These are phyloP conservation scores for Chytridium lagenaria DNA, from an alignment of 371 early-diverging fungal genomes.

Conservation along the genomic window DNA sequence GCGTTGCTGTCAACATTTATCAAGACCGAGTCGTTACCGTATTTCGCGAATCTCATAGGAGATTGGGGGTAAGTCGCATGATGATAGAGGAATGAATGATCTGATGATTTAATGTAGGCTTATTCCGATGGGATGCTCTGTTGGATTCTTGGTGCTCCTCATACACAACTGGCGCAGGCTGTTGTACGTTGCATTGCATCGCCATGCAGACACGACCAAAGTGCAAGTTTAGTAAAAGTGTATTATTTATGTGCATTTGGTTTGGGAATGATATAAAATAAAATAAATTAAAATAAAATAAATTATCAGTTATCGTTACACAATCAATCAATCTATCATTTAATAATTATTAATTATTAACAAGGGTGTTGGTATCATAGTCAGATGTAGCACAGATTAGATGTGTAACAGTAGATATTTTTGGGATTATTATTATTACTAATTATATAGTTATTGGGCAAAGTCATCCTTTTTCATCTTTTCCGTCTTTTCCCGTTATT, in stretches of 20 bases:
- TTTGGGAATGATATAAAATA: not conserved
- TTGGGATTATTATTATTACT: too few relatives aligned
- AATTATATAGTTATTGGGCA: too few relatives aligned
- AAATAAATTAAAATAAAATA: not conserved
- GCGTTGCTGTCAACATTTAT: not conserved
- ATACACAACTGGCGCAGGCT: not conserved
- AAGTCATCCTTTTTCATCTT: too few relatives aligned
- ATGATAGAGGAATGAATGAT: too few relatives aligned
- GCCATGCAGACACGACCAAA: too few relatives aligned
- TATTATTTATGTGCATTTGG: too few relatives aligned
- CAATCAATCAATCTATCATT: not conserved
- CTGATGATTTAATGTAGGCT: too few relatives aligned
- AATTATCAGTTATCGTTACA: not conserved
- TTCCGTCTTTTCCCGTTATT: too few relatives aligned
- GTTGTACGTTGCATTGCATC: not conserved
- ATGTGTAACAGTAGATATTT: not conserved
- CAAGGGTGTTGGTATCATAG: not conserved
- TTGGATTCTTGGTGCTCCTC: not conserved
- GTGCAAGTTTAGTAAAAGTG: too few relatives aligned
- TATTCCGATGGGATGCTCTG: not conserved
- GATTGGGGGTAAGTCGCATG: slow-evolving; percentile 2
- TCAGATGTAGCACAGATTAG: not conserved
- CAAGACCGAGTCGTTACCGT: not conserved
- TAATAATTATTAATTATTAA: not conserved
- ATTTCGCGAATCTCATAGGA: not conserved